Evolutionary conservation across 169 alveolate species (phyloP).

Genomic region (Plasmodium malariae): DNA sequence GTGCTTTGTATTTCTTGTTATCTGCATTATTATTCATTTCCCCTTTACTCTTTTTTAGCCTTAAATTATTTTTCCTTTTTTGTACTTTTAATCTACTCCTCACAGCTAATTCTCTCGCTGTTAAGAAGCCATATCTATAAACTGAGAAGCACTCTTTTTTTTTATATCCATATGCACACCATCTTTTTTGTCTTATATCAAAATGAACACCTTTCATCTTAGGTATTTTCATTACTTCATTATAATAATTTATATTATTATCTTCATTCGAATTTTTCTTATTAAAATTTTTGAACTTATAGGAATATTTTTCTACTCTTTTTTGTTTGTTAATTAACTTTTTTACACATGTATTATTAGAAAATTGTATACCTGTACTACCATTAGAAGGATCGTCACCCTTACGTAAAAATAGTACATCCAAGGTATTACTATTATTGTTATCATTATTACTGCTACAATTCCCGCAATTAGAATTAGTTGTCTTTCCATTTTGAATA

Average conservation of each 20-base stretch:
- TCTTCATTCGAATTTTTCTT: slow-evolving; percentile 2
- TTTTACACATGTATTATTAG: too few species aligned
- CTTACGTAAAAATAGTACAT: too few species aligned
- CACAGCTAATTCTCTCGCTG: slow-evolving; percentile 74
- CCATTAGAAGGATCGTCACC: too few species aligned
- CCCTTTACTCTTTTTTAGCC: slow-evolving; percentile 21
- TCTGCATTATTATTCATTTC: not conserved
- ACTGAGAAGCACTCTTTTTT: slow-evolving; percentile 75
- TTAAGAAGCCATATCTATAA: slow-evolving; percentile 69
- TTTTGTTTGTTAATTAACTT: not conserved
- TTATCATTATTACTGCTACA: too few species aligned
- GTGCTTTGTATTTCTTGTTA: not conserved
- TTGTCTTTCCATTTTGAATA: too few species aligned
- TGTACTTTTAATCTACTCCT: slow-evolving; percentile 64
- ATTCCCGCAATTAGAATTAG: too few species aligned
- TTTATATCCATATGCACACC: slow-evolving; percentile 78
- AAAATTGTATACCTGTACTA: too few species aligned
- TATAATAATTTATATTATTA: slow-evolving; percentile 20
- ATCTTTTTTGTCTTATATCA: slow-evolving; percentile 70
- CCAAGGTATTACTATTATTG: too few species aligned
- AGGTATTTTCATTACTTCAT: slow-evolving; percentile 61
- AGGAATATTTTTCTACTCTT: not conserved
- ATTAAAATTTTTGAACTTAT: slow-evolving; percentile 2
- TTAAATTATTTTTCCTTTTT: slow-evolving; percentile 49
- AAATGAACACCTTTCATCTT: slow-evolving; percentile 77